phyloP scores from a whole-genome alignment of 441 rosid genomes.

The Melastoma candidum region DNA sequence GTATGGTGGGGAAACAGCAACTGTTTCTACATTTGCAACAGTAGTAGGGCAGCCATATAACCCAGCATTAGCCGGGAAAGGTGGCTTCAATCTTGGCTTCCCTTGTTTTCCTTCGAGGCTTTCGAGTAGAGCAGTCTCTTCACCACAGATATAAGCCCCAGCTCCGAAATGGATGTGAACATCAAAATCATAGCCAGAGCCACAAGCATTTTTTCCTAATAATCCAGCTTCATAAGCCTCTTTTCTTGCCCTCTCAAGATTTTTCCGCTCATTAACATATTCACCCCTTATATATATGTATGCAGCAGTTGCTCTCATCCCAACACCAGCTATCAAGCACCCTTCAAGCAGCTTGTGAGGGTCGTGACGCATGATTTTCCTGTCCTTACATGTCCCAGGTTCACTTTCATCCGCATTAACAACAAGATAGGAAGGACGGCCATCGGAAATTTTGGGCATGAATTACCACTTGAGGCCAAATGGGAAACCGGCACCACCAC shows the following conservation, averaged over 20 bases:
- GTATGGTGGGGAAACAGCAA: slow-evolving; percentile 96
- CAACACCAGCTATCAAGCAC: slow-evolving; percentile 97
- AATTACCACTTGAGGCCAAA: slow-evolving; percentile 99
- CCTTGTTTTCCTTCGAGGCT: slow-evolving; percentile 99
- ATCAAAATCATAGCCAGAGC: slow-evolving; percentile 96
- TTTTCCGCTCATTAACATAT: slow-evolving; percentile 79
- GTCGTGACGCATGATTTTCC: slow-evolving; percentile 97
- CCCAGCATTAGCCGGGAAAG: slow-evolving; percentile 98
- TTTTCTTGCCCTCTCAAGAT: slow-evolving; percentile 76
- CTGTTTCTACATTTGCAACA: slow-evolving; percentile 95
- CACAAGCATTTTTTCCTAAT: slow-evolving; percentile 95
- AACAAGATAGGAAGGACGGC: slow-evolving; percentile 96
- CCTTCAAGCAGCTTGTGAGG: slow-evolving; percentile 97
- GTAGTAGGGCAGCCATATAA: slow-evolving; percentile 96
- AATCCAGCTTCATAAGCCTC: slow-evolving; percentile 93
- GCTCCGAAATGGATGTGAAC: slow-evolving; percentile 98
- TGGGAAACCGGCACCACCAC: slow-evolving; percentile 99
- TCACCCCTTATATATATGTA: slow-evolving; percentile 97
- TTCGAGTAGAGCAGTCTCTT: slow-evolving; percentile 95
- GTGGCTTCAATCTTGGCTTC: slow-evolving; percentile 99
- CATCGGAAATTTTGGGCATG: slow-evolving; percentile 97
- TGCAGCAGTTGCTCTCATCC: slow-evolving; percentile 97
- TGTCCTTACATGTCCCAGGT: slow-evolving; percentile 98
- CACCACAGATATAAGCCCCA: slow-evolving; percentile 98
- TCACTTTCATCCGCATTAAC: slow-evolving; percentile 99